These are phyloP conservation scores for Trametes versicolor DNA, from an alignment of 1,284 basidiomycete genomes.

Conservation along the genomic window DNA sequence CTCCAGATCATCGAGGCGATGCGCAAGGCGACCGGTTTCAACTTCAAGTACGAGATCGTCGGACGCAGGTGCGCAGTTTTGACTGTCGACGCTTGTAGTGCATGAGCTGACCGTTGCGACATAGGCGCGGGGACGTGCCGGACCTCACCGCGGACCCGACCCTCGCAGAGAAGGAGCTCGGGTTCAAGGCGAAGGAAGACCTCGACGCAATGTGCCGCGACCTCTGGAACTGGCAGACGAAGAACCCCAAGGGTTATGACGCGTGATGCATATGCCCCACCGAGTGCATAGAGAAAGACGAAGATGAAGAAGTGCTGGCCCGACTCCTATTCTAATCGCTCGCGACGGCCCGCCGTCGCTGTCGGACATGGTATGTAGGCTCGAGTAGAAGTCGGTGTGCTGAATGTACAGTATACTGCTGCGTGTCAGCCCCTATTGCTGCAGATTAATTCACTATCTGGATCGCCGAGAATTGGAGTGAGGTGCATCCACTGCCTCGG, in stretches of 20 bases:
- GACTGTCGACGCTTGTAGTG: constrained; percentile 6
- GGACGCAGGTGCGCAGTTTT: constrained; percentile 81
- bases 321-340: constrained; percentile 18
- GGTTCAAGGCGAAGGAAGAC: constrained; percentile 87
- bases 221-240: constrained; percentile 93
- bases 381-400: constrained; percentile 22
- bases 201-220: constrained; percentile 93
- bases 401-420: constrained; percentile 23
- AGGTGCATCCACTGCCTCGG: neutral
- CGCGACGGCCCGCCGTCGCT: constrained; percentile 1
- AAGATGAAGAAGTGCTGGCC: constrained; percentile 9
- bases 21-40: constrained; percentile 89
- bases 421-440: constrained; percentile 12
- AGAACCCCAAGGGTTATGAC: constrained; percentile 81
- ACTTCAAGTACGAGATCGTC: constrained; percentile 91
- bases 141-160: constrained; percentile 96
- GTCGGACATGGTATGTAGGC: constrained; percentile 25
- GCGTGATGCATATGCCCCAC: neutral
- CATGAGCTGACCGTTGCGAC: neutral
- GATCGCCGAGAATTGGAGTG: neutral
- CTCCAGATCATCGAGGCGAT: constrained; percentile 96
- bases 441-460: constrained; percentile 5
- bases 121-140: constrained; percentile 93
- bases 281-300: neutral
- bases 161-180: constrained; percentile 93